Evolutionary conservation across 202 grass and related monocot species (phyloP).

Genomic region (Panicum hallii): DNA sequence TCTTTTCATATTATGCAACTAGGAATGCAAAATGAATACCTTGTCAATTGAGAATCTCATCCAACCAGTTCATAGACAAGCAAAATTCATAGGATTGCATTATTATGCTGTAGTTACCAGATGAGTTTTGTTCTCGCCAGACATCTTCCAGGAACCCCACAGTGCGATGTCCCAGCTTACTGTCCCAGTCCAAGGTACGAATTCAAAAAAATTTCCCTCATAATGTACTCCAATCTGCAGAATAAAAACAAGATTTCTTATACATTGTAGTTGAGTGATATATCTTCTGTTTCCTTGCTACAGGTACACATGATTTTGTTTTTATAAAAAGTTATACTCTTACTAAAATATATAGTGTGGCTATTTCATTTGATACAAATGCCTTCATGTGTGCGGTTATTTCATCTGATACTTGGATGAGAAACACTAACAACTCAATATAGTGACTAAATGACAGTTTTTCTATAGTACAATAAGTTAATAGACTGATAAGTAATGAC

Average conservation of each 20-base stretch:
- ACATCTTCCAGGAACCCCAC: constrained; percentile 56
- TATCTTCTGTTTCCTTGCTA: constrained; percentile 22
- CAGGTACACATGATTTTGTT: constrained; percentile 14
- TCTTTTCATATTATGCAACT: constrained; percentile 1
- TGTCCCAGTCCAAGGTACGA: constrained; percentile 88
- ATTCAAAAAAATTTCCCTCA: constrained; percentile 82
- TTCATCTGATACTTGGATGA: neutral
- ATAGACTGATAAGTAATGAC: neutral
- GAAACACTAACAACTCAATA: constrained; percentile 16
- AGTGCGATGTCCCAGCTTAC: constrained; percentile 83
- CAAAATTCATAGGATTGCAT: constrained; percentile 1
- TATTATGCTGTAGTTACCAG: neutral
- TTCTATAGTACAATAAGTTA: neutral
- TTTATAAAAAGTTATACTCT: neutral
- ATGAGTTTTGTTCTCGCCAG: too few species aligned
- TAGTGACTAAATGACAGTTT: neutral
- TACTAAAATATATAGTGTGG: neutral
- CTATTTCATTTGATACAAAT: too few species aligned
- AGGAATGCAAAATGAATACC: constrained; percentile 15
- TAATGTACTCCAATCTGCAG: constrained; percentile 88
- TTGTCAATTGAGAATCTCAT: constrained; percentile 12
- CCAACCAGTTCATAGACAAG: constrained; percentile 28
- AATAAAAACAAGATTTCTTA: constrained; percentile 27
- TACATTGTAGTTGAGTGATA: neutral
- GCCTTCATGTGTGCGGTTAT: neutral